Evolutionary conservation across 768 basidiomycete genomes (phyloP), one percentile per base, ranked within the genome.

Genomic region (Tephrocybe rancida): DNA sequence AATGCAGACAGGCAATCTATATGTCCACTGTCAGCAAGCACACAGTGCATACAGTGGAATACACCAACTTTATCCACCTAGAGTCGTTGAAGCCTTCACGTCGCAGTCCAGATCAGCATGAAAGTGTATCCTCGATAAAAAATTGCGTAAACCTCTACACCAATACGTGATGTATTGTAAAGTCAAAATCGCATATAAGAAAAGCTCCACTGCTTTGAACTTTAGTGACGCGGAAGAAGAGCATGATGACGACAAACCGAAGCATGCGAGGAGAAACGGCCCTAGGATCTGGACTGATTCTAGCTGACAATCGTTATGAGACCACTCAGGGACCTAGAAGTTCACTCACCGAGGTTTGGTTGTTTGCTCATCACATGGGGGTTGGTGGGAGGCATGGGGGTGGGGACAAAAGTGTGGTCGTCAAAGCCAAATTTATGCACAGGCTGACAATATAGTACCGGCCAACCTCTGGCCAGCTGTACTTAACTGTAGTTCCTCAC

Each of bases 11-110:
- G 44, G 50, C 3, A 16, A 26, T 30, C 50, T 51, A 11, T 7
- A 34, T 37, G 5, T 37, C 5, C 5, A 9, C n/a, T 37, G 14
- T 37, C 35, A 32, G 50, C 16, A 13, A n/a, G 3, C 27, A 25
- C 25, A 24, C 5, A 45, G 27, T 3, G 42, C 9, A 29, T 14
- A 45, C 8, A 1, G 22, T 30, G 25, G 2, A 3, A n/a, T n/a
- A n/a, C 19, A 32, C 41, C 6, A n/a, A 51, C 50, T 29, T 51
- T 13, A 43, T 10, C 39, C 50, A 43, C 41, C 50, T 22, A n/a
- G 29, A 22, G 41, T 51, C 50, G 18, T 51, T 19, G 41, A 51
- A 51, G 11, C 35, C 50, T 51, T 19, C 10, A 5, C 29, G 37
- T 30, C n/a, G 14, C n/a, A 6, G 25, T 14, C n/a, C 10, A 7